Conservation (phyloP, 768 basidiomycete species). For the Boletus subcaerulescens region DNA sequence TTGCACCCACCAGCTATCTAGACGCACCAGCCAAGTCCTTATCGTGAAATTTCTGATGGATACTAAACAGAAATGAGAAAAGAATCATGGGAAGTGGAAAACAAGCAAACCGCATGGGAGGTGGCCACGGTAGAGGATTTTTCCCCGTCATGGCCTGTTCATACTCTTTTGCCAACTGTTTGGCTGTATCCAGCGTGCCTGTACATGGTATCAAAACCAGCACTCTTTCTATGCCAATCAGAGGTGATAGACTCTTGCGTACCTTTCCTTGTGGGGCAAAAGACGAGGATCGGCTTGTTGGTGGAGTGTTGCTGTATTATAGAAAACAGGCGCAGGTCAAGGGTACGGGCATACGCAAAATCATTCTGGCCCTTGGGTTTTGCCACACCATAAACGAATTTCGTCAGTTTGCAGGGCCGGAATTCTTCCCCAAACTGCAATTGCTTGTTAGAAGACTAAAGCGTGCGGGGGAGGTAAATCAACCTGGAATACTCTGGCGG, state of each 20-base stretch:
- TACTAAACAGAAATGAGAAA: slow-evolving; percentile 36
- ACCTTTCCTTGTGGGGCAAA: slow-evolving; percentile 89
- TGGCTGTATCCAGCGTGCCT: slow-evolving; percentile 70
- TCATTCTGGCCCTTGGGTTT: slow-evolving; percentile 68
- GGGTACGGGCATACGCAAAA: slow-evolving; percentile 65
- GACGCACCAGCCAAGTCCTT: slow-evolving; percentile 53
- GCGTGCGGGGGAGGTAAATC: neutral
- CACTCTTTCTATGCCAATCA: neutral
- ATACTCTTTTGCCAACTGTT: slow-evolving; percentile 73
- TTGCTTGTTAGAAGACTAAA: neutral
- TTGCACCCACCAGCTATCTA: neutral
- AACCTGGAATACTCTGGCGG: slow-evolving; percentile 72
- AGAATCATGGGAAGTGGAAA: neutral
- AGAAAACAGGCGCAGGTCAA: slow-evolving; percentile 72
- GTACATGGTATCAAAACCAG: neutral
- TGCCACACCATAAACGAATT: slow-evolving; percentile 69
- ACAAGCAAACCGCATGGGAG: slow-evolving; percentile 47
- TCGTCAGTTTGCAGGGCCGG: slow-evolving; percentile 77
- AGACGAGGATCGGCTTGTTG: slow-evolving; percentile 85
- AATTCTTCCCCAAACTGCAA: slow-evolving; percentile 88
- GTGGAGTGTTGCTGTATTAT: slow-evolving; percentile 70
- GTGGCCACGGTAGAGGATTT: slow-evolving; percentile 64
- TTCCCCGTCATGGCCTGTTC: slow-evolving; percentile 49
- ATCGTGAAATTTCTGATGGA: slow-evolving; percentile 58
- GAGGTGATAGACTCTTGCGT: neutral